Base-by-base conservation (phyloP, 805 yeast genomes). In the Wickerhamomyces kurtzmanii region DNA sequence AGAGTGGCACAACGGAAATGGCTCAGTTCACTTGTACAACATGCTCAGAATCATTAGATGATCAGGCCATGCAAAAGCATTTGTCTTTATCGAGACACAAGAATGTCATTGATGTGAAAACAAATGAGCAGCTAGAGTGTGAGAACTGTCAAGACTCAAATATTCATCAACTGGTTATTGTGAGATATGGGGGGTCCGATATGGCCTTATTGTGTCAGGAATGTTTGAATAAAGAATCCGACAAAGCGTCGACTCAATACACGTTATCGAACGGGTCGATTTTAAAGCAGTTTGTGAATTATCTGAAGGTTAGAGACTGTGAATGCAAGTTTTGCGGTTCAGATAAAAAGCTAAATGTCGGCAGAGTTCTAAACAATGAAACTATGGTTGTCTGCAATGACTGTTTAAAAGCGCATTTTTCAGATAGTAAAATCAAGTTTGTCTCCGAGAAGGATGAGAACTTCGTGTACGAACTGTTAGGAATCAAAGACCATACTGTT, bases 101-200 rank as follows among this genome's bases (percentile, higher is more conserved):
- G 40, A 48, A 59, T 1, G 60, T 71, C 5, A 31, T 38, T 17
- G 56, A 55, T 35, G 45, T 41, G 5, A 30, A 42, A 0, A 39
- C 53, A 3, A 57, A 49, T 8, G 76, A 71, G 38, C 49, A 47
- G 8, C 44, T 74, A 3, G 59, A 57, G 36, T 74, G 81, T 46
- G 78, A 71, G 42, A 69, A 65, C 23, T 74, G 81, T 46, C 57
- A 57, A 13, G 69, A 71, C 39, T 38, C 58, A 21, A 73, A 71
- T 38, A 58, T 74, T 26, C 77, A 71, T 45, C 66, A 63, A 39
- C 51, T 73, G 30, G 60, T 55, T 28, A 55, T 73, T 24, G 53
- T 67, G 6, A 46, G 79, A 21, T 68, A 59, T 42, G 79, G 75
- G 2, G 69, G 75, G 17, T 59, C 66, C 12, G 77, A 71, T 39